Evolutionary conservation across 139 green algal species (phyloP).

Genomic region (Auxenochlorella pyrenoidosa): DNA sequence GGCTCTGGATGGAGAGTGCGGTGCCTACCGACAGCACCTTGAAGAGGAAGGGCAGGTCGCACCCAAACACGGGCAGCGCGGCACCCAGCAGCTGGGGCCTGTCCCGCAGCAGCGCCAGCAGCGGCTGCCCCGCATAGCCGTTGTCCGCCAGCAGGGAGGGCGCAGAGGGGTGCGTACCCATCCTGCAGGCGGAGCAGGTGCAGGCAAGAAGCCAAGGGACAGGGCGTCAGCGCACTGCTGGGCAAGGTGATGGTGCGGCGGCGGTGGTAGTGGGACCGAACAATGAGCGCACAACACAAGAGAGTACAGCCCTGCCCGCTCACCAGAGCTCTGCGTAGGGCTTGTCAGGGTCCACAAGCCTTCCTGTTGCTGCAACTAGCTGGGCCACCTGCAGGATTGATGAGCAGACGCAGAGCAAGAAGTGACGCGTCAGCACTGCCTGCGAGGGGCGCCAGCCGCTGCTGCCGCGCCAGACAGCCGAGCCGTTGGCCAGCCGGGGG

Average conservation of each 20-base stretch:
- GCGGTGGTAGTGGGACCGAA: background rate
- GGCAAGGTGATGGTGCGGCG: background rate
- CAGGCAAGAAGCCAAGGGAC: background rate
- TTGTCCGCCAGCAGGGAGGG: conserved; percentile 71
- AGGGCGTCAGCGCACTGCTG: background rate
- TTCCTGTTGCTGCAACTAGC: conserved; percentile 72
- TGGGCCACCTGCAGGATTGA: conserved; percentile 74
- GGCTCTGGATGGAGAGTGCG: conserved; percentile 97
- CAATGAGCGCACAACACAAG: background rate
- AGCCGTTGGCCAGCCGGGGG: background rate
- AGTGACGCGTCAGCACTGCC: background rate
- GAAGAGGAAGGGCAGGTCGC: conserved; percentile 93
- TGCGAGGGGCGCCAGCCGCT: background rate
- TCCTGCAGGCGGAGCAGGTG: conserved; percentile 61
- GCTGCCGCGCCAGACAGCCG: background rate
- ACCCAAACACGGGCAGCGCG: conserved; percentile 71
- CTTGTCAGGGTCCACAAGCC: conserved; percentile 67
- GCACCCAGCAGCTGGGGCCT: conserved; percentile 79
- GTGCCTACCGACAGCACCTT: conserved; percentile 97
- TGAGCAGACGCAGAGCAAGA: background rate
- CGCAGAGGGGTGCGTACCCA: conserved; percentile 95
- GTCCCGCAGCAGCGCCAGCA: conserved; percentile 72
- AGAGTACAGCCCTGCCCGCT: background rate
- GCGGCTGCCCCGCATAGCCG: conserved; percentile 31
- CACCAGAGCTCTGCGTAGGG: conserved; percentile 97